Evolutionary conservation across 2,329 filamentous ascomycete species (phyloP).

Genomic region (Pleurostoma richardsiae): DNA sequence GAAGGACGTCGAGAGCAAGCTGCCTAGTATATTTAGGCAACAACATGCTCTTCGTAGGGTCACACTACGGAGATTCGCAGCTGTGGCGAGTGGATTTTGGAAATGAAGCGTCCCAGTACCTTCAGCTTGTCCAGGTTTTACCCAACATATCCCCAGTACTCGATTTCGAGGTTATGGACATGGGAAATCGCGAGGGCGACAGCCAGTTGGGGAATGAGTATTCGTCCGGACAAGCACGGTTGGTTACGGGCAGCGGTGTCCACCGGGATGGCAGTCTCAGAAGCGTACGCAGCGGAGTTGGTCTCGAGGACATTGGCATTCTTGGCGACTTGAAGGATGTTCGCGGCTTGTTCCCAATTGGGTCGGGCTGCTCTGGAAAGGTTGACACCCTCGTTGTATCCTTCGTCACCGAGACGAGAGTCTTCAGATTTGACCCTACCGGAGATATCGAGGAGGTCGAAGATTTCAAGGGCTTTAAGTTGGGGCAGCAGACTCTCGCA

Average conservation of each 20-base stretch:
- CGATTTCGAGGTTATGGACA: conserved; percentile 94
- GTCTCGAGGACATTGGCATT: conserved; percentile 80
- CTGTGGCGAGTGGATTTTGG: conserved; percentile 62
- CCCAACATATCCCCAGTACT: conserved; percentile 84
- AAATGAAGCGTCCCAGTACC: conserved; percentile 24
- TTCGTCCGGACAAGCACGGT: conserved; percentile 87
- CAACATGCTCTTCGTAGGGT: conserved; percentile 77
- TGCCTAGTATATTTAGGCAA: conserved; percentile 72
- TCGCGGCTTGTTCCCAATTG: conserved; percentile 67
- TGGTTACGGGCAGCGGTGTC: conserved; percentile 89
- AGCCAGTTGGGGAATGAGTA: conserved; percentile 77
- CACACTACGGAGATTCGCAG: conserved; percentile 89
- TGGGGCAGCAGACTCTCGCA: conserved; percentile 69
- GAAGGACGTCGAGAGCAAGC: conserved; percentile 67
- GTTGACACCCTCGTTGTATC: conserved; percentile 74
- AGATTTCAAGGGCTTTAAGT: conserved; percentile 63
- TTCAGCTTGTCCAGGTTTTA: conserved; percentile 69
- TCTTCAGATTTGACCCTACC: conserved; percentile 69
- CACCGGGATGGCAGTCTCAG: conserved; percentile 84
- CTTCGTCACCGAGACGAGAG: conserved; percentile 75
- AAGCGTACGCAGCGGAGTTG: conserved; percentile 89
- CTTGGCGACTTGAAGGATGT: conserved; percentile 74
- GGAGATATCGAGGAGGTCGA: conserved; percentile 85
- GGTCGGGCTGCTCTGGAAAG: conserved; percentile 39
- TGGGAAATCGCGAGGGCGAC: conserved; percentile 79